Percentiles rank a stretch among this genome's conserved stretches.
phyloP scores from a whole-genome alignment of 345 rosid genomes.

The Euphorbia peplus region DNA sequence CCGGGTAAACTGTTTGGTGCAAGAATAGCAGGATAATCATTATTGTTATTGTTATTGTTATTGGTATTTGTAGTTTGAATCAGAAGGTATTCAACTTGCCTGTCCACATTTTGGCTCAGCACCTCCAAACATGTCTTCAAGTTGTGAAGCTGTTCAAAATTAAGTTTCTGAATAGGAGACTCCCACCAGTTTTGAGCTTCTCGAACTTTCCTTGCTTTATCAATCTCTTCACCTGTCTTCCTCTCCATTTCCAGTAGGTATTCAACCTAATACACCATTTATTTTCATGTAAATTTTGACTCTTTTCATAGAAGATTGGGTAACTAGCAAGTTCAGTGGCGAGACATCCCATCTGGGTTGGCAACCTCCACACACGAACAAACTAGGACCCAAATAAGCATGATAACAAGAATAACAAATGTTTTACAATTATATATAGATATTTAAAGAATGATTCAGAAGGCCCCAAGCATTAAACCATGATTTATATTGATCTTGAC shows the following conservation, averaged over 20 bases:
- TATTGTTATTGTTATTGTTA: too few relatives aligned
- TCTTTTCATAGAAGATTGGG: too few relatives aligned
- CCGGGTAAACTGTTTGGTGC: neutral
- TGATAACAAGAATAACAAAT: too few relatives aligned
- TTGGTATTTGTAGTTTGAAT: constrained; percentile 11
- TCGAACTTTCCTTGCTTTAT: constrained; percentile 22
- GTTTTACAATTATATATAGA: too few relatives aligned
- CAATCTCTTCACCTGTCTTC: constrained; percentile 37
- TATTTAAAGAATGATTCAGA: too few relatives aligned
- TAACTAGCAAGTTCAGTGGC: too few relatives aligned
- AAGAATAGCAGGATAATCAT: constrained; percentile 5
- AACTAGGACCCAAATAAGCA: too few relatives aligned
- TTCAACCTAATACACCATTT: constrained; percentile 2
- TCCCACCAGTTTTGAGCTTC: constrained; percentile 49
- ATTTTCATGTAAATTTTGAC: neutral
- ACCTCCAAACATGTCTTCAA: constrained; percentile 34
- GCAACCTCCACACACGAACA: too few relatives aligned
- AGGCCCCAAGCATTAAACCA: too few relatives aligned
- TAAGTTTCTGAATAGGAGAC: constrained; percentile 32
- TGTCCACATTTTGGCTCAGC: constrained; percentile 35
- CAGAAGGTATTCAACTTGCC: constrained; percentile 30
- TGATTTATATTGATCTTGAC: too few relatives aligned
- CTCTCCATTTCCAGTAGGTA: constrained; percentile 47
- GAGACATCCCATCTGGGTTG: too few relatives aligned
- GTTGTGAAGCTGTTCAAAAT: constrained; percentile 30